Percentiles rank a stretch among this genome's conserved stretches.
Evolutionary conservation across 2,329 filamentous ascomycete species (phyloP).

Genomic region (Sporothrix luriei): DNA sequence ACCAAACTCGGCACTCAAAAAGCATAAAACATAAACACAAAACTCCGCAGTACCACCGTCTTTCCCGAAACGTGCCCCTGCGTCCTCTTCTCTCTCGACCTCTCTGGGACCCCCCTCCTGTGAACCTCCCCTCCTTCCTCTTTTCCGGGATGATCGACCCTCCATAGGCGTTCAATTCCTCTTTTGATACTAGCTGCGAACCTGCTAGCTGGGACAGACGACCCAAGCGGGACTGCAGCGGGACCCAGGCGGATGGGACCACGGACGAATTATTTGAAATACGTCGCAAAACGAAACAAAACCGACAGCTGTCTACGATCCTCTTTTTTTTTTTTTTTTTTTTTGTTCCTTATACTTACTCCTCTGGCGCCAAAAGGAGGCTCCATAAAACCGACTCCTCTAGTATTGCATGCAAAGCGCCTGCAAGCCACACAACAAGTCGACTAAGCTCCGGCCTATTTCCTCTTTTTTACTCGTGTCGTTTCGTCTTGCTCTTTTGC

Average conservation of each 20-base stretch:
- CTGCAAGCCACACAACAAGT: not conserved
- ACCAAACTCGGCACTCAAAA: constrained; percentile 9
- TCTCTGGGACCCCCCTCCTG: not conserved
- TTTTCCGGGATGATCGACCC: not conserved
- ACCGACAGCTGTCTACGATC: too few relatives aligned
- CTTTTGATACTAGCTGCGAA: constrained; percentile 23
- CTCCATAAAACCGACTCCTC: not conserved
- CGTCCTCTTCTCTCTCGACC: not conserved
- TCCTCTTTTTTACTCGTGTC: not conserved
- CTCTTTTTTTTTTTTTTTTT: too few relatives aligned
- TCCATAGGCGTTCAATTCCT: constrained; percentile 4
- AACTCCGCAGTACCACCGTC: not conserved
- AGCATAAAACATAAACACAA: not conserved
- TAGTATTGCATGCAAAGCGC: not conserved
- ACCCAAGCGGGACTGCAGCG: not conserved
- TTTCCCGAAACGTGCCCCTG: not conserved
- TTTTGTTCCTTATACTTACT: too few relatives aligned
- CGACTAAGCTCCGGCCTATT: not conserved
- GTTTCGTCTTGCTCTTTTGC: not conserved
- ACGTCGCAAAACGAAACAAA: too few relatives aligned
- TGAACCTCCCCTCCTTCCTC: not conserved
- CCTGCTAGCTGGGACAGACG: constrained; percentile 12
- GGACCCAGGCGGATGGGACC: constrained; percentile 20
- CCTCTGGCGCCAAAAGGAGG: not conserved
- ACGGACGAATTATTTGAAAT: not conserved